Base-by-base conservation (phyloP, 192 early-diverging fungal genomes). In the Chytriomyces sp. region DNA sequence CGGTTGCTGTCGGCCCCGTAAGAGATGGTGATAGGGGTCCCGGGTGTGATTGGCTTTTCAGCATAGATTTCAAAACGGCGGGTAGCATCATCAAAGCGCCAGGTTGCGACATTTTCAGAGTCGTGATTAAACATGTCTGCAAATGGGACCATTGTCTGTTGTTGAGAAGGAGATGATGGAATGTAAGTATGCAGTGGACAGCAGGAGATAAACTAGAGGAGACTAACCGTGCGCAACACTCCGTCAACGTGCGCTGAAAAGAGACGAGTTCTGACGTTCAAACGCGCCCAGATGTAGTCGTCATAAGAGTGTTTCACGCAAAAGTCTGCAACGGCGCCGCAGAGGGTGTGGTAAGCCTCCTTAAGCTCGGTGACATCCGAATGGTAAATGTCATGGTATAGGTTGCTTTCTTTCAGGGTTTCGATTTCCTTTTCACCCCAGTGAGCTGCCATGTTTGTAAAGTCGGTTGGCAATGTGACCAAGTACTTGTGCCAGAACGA, bases 31-130 rank as follows among this genome's bases (percentile, higher is more conserved):
- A 57, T 57, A 3, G 53, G 13, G 13, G 13, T 20, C 20, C 53
- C 53, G 0, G 53, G 53, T 13, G 53, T 20, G 53, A 57, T 57
- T 13, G 53, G 53, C 53, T 57, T 57, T n/a, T n/a, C 53, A 57
- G 53, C 53, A 2, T 57, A 57, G 20, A 57, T 57, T 57, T 57
- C 16, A 20, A 57, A 57, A 20, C 53, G 53, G 13, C 53, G 13
- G 53, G 53, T 57, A 57, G 53, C 53, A 57, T 57, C 53, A 57
- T 57, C 53, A 20, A 57, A 57, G 53, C 53, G 53, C 53, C 53
- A 57, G 53, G 16, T 57, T 20, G 53, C 53, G 16, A 57, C 53
- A 57, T 57, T 57, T 13, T 57, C 53, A 57, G 13, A 57, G 13
- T 57, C 53, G 53, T 57, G 53, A 57, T 57, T 57, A 20, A 57